Base-by-base conservation (phyloP, 2,329 filamentous ascomycete genomes). In the Esteya vermicola region DNA sequence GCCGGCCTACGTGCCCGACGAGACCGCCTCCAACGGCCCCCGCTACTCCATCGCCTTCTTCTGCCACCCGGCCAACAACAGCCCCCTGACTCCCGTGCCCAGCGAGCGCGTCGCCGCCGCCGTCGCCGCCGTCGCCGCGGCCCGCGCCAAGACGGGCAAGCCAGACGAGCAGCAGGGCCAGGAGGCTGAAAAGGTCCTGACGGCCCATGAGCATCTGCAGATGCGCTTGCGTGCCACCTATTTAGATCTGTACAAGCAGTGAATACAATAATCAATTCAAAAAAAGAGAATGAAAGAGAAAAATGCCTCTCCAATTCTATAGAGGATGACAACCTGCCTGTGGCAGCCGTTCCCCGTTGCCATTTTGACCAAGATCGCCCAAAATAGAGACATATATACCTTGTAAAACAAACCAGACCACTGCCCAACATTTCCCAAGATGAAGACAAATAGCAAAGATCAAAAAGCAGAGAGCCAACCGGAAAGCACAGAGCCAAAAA, bases 41-140 rank as follows among this genome's bases (percentile, higher is more conserved):
- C 60, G 78, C 36, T 81, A 81, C 51, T 77, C 72, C 9, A 76
- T 82, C 46, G 78, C 71, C 7, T 81, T 72, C 57, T 82, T 82
- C 57, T 79, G 75, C 47, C 78, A 81, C 51, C 78, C 78, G 1
- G 65, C 69, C 5, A 62, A 70, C 8, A 56, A 60, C 2, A 67
- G 66, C 9, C 55, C 64, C 32, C 57, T 82, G 37, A 65, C 65
- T 36, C 58, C 71, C 2, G 73, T 81, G 34, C 77, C 77, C 9
- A 81, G 76, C 52, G 62, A 70, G 45, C 57, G 67, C 35, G 73
- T 81, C 4, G 56, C 52, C 39, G 64, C 62, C 39, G 54, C 55
- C 26, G 60, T 56, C 31, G 50, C 52, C 0, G 50, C 9, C 5
- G 43, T 50, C 1, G 55, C 58, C n/a, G n/a, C n/a, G n/a, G n/a